phyloP scores from a whole-genome alignment of 2,329 filamentous ascomycete genomes.

The Corniculantispora saksenae region DNA sequence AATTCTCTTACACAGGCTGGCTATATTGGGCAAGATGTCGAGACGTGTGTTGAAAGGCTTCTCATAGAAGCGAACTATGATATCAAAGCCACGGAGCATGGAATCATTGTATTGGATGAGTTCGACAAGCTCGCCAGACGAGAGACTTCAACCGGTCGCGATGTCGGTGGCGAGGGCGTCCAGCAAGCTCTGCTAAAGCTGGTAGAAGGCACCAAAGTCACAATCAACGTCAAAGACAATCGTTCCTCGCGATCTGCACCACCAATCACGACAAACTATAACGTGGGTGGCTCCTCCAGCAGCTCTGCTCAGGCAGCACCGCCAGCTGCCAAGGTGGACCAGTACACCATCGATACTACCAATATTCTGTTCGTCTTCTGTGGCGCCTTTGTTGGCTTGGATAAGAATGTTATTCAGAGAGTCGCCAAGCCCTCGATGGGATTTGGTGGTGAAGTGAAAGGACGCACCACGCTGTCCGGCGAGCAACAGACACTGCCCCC shows the following conservation, averaged over 20 bases:
- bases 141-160: slow-evolving; percentile 84
- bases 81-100: slow-evolving; percentile 78
- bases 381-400: slow-evolving; percentile 89
- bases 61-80: slow-evolving; percentile 90
- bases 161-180: slow-evolving; percentile 94
- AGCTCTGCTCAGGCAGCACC: slow-evolving; percentile 49
- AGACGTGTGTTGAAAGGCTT: slow-evolving; percentile 87
- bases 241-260: slow-evolving; percentile 56
- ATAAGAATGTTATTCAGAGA: slow-evolving; percentile 84
- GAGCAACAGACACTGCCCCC: slow-evolving; percentile 64
- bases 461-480: slow-evolving; percentile 49
- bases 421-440: slow-evolving; percentile 84
- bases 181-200: slow-evolving; percentile 95
- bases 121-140: slow-evolving; percentile 95
- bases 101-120: slow-evolving; percentile 94
- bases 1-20: slow-evolving; percentile 95
- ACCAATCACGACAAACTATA: slow-evolving; percentile 56
- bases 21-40: slow-evolving; percentile 98
- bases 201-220: slow-evolving; percentile 91
- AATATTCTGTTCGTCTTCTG: slow-evolving; percentile 98
- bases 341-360: slow-evolving; percentile 81
- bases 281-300: slow-evolving; percentile 43
- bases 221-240: slow-evolving; percentile 84
- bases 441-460: slow-evolving; percentile 80
- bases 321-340: slow-evolving; percentile 55